These are phyloP conservation scores for Aspergillus asperescens DNA, from an alignment of 495 filamentous ascomycete genomes.

Conservation along the genomic window DNA sequence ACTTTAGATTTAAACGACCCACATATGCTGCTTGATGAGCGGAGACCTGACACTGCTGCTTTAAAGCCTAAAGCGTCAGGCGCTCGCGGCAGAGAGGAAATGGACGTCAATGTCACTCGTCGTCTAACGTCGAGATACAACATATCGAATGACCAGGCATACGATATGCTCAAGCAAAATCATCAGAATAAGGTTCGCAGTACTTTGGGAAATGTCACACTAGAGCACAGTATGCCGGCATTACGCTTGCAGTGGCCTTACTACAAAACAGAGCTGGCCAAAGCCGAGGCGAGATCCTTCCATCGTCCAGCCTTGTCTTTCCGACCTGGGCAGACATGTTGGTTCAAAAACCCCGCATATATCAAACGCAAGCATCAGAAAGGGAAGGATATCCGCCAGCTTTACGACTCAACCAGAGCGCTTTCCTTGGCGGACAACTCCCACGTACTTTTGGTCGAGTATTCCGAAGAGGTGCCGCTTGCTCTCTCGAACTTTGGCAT, in stretches of 20 bases:
- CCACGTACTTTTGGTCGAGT: conserved; percentile 79
- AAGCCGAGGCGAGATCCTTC: conserved; percentile 78
- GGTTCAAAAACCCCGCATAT: conserved; percentile 41
- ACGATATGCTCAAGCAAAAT: conserved; percentile 93
- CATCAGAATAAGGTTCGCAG: conserved; percentile 92
- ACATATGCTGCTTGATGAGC: conserved; percentile 71
- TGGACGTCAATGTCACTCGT: conserved; percentile 36
- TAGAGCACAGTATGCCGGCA: conserved; percentile 91
- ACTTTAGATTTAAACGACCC: conserved; percentile 88
- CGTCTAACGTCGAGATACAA: conserved; percentile 77
- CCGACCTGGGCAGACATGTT: conserved; percentile 52
- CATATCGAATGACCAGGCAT: conserved; percentile 91
- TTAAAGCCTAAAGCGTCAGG: conserved; percentile 36
- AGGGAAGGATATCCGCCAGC: conserved; percentile 64
- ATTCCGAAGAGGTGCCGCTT: conserved; percentile 87
- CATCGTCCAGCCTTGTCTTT: conserved; percentile 74
- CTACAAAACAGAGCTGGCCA: conserved; percentile 78
- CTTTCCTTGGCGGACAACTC: conserved; percentile 85
- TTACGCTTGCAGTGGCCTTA: conserved; percentile 87
- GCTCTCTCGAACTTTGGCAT: conserved; percentile 95
- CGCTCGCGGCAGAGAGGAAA: conserved; percentile 31
- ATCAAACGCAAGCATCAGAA: conserved; percentile 73
- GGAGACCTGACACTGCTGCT: conserved; percentile 44
- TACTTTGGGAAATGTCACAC: conserved; percentile 72
- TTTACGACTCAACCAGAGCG: conserved; percentile 70